Base-by-base conservation (phyloP, 441 rosid species). In the Theobroma grandiflorum region DNA sequence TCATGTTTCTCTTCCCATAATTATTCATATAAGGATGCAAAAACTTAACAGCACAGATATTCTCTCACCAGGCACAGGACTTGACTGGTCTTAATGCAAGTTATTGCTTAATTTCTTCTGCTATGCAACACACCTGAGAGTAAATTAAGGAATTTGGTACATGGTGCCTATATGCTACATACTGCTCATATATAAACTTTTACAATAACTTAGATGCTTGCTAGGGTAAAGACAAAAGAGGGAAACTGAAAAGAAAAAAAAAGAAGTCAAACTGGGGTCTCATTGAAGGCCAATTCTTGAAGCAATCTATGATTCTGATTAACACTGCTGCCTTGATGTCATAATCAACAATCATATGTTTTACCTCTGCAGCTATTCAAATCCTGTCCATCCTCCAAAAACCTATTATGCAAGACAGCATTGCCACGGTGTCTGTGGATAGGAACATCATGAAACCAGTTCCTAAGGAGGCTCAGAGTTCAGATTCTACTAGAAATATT, bases 381-480 rank as follows among this genome's bases (percentile, higher is more conserved):
- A 93, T 95, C 65, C 81, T 95, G 84, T 89, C 95, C 67, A 74
- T 90, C 82, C 97, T 94, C 69, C 89, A 79, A 77, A 94, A 86
- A 79, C 95, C 88, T 59, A 62, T 76, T 69, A 81, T 62, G 64
- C 74, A 68, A 63, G 85, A 75, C 72, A 84, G 72, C 79, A n/a
- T 72, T 83, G 79, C 55, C 78, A 86, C 71, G 15, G 79, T 64
- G 22, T 57, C 78, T 77, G 33, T 45, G 55, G 55, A 79, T 47
- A 78, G 78, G 65, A 73, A 47, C 70, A 53, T 15, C 64, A 71
- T 7, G 75, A 61, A 9, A 42, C 72, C 75, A 40, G 69, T 74
- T 74, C 82, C 82, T 61, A 72, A 83, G 81, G 76, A 50, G 66
- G 74, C 80, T 81, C 84, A 77, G 79, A 80, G 65, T 75, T 76